phyloP scores from a whole-genome alignment of 2,329 filamentous ascomycete genomes.

The Dothiorella sarmentorum region DNA sequence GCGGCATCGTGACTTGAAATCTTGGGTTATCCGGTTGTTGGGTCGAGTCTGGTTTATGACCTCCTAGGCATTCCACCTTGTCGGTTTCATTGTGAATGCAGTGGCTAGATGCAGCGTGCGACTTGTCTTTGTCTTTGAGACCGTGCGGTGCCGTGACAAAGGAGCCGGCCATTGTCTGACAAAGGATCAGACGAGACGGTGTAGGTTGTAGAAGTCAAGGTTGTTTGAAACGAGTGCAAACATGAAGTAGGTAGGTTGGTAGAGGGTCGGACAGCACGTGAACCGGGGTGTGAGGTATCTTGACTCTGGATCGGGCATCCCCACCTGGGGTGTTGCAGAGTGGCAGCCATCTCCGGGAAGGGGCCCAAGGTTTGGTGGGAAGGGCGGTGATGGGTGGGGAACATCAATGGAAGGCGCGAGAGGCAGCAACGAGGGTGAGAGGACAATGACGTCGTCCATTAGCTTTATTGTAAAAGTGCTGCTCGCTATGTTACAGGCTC shows the following conservation, averaged over 20 bases:
- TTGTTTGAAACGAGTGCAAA: neutral
- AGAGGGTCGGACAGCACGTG: neutral
- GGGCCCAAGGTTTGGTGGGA: neutral
- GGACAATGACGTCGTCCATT: neutral
- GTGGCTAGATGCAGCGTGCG: neutral
- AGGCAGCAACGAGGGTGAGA: neutral
- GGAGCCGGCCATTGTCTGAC: neutral
- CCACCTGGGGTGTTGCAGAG: too few species aligned
- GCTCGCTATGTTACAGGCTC: slow-evolving; percentile 10
- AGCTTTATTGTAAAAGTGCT: neutral
- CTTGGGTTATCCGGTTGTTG: neutral
- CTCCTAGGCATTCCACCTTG: neutral
- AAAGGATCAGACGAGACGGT: neutral
- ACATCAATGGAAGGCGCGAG: neutral
- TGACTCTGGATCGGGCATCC: too few species aligned
- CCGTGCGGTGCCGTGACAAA: neutral
- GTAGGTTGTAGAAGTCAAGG: too few species aligned
- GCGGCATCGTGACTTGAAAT: neutral
- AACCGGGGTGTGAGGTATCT: too few species aligned
- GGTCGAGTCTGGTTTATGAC: neutral
- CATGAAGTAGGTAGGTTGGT: too few species aligned
- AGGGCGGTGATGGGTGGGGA: neutral
- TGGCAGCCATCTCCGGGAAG: neutral
- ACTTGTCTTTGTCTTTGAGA: neutral
- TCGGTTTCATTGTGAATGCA: neutral